Base-by-base conservation (phyloP, 371 early-diverging fungal genomes). In the Gilbertella persicaria region DNA sequence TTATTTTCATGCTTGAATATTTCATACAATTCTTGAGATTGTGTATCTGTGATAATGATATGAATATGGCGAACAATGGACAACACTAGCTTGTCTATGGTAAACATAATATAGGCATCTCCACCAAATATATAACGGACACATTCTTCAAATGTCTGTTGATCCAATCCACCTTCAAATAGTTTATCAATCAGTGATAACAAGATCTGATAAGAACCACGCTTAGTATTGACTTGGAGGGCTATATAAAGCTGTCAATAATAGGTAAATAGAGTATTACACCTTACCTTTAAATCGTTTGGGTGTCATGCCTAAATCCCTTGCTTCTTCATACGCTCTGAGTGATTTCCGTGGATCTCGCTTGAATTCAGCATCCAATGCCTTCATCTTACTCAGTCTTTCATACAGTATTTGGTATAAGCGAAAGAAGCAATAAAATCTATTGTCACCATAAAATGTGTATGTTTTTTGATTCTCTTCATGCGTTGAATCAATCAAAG, bases 61-160 rank as follows among this genome's bases (percentile, higher is more conserved):
- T 64, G 65, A 23, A 60, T 53, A 53, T 58, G 36, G 8, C 65
- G 56, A 35, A 65, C 49, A 20, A 65, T 46, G 4, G 65, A 52
- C 13, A 65, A 30, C 3, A 65, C 56, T 3, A 65, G 35, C 19
- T 90, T 92, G 66, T 97, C 97, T 19, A 96, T 73, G 0, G 95
- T 93, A 56, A 93, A 91, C 30, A 92, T 75, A 28, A 85, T 64
- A 64, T 93, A 94, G 0, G 91, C 95, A 41, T 89, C 79, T 24
- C 90, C 89, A 16, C 93, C 90, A 68, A 90, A 96, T 61, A 95
- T 77, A 36, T 83, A 81, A 3, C 97, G 85, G 29, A 90, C 70
- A 30, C 85, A 75, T 45, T 99, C 99, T 59, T 99, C 99, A 83
- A 88, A 99, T 25, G 71, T 78, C 30, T 75, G 73, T 30, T 79